These are phyloP conservation scores for Croton laevigatus DNA, from an alignment of 441 rosid genomes.

Conservation along the genomic window DNA sequence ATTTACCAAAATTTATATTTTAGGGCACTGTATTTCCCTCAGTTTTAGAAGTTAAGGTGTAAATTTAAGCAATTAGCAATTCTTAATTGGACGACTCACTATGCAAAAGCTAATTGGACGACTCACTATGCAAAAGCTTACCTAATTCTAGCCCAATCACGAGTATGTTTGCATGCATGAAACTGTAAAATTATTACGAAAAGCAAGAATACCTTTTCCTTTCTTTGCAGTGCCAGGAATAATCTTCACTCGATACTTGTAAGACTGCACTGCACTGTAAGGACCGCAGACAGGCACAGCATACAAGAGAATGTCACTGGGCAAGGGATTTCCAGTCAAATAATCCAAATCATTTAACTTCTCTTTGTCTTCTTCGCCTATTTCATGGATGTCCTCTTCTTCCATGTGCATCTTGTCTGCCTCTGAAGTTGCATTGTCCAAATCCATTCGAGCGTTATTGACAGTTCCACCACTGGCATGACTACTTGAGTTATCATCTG, in stretches of 20 bases:
- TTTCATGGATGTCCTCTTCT: constrained; percentile 87
- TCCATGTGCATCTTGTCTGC: constrained; percentile 80
- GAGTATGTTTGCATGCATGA: background rate
- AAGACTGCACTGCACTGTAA: constrained; percentile 78
- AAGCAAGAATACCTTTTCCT: constrained; percentile 68
- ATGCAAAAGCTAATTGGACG: background rate
- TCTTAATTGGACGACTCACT: no score
- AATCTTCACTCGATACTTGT: constrained; percentile 86
- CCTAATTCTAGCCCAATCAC: background rate
- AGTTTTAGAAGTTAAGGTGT: no score
- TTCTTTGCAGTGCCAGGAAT: constrained; percentile 86
- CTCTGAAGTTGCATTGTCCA: constrained; percentile 28
- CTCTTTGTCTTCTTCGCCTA: constrained; percentile 88
- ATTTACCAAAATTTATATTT: no score
- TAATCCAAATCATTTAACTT: constrained; percentile 81
- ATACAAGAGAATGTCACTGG: constrained; percentile 76
- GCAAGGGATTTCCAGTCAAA: constrained; percentile 82
- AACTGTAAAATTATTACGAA: background rate
- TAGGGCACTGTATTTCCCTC: no score
- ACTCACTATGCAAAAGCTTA: background rate
- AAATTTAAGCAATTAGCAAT: no score
- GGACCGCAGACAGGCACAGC: constrained; percentile 95
- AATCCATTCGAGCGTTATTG: constrained; percentile 18
- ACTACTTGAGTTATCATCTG: constrained; percentile 34
- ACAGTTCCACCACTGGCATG: constrained; percentile 29